Evolutionary conservation across 768 basidiomycete species (phyloP).

Genomic region (Gyrodon lividus): DNA sequence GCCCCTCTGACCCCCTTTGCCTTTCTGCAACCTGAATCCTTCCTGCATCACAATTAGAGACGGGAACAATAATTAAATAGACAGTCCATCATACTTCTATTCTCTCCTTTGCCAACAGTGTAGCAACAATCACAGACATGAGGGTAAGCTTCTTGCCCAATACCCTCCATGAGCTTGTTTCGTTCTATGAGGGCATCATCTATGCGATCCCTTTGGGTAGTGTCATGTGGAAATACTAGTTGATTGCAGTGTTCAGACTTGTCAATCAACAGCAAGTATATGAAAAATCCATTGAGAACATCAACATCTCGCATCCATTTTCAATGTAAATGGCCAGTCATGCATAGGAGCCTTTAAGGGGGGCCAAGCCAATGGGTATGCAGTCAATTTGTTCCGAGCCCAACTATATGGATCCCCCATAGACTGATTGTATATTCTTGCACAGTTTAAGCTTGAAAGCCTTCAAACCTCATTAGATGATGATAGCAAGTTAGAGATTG

Average conservation of each 20-base stretch:
- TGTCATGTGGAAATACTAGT: conserved; percentile 9
- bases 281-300: conserved; percentile 22
- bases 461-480: background rate
- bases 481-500: conserved; percentile 1
- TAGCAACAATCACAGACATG: conserved; percentile 4
- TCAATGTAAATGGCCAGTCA: background rate
- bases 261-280: conserved; percentile 22
- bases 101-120: background rate
- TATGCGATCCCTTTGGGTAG: background rate
- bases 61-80: background rate
- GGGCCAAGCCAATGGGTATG: background rate
- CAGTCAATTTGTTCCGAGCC: background rate
- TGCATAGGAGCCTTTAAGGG: background rate
- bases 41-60: background rate
- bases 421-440: conserved; percentile 1
- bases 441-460: conserved; percentile 9
- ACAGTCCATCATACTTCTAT: background rate
- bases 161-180: conserved; percentile 6
- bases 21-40: background rate
- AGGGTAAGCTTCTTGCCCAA: conserved; percentile 5
- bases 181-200: background rate
- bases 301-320: conserved; percentile 17
- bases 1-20: too few species aligned
- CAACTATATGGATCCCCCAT: background rate
- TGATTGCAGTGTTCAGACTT: conserved; percentile 11